Evolutionary conservation across 2,329 filamentous ascomycete genomes (phyloP).

Genomic region (Sporothrix sp.): DNA sequence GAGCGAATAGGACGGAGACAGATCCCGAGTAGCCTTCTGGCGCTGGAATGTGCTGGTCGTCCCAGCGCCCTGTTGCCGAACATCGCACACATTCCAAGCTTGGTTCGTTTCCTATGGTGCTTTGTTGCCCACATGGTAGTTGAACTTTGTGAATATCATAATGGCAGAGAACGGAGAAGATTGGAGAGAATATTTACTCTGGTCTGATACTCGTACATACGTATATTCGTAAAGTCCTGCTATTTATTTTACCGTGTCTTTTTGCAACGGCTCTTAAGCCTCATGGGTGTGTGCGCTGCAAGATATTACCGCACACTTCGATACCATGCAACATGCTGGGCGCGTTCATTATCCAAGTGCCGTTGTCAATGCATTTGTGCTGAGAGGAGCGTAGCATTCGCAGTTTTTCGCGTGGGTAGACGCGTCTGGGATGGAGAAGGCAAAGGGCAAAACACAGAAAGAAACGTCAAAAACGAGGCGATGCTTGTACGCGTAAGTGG

Average conservation of each 20-base stretch:
- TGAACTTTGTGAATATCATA: too few relatives aligned
- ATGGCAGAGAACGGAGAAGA: not conserved
- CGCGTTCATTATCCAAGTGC: not conserved
- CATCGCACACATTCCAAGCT: not conserved
- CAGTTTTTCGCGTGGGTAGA: not conserved
- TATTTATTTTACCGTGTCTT: not conserved
- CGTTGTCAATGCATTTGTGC: not conserved
- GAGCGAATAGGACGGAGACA: not conserved
- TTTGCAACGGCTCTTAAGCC: not conserved
- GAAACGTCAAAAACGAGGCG: not conserved
- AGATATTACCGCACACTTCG: too few relatives aligned
- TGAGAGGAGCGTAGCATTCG: not conserved
- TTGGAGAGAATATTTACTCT: not conserved
- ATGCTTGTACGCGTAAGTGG: too few relatives aligned
- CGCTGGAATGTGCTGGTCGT: conserved; percentile 2
- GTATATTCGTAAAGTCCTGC: not conserved
- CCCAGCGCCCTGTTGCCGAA: not conserved
- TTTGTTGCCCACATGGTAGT: too few relatives aligned
- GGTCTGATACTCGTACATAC: too few relatives aligned
- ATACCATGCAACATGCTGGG: not conserved
- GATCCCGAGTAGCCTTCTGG: not conserved
- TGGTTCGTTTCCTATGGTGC: too few relatives aligned
- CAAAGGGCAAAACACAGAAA: not conserved
- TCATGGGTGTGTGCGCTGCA: too few relatives aligned
- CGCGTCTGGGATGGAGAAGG: not conserved